Base-by-base conservation (phyloP, 352 stramenopile genomes). In the Aphanomyces stellatus region DNA sequence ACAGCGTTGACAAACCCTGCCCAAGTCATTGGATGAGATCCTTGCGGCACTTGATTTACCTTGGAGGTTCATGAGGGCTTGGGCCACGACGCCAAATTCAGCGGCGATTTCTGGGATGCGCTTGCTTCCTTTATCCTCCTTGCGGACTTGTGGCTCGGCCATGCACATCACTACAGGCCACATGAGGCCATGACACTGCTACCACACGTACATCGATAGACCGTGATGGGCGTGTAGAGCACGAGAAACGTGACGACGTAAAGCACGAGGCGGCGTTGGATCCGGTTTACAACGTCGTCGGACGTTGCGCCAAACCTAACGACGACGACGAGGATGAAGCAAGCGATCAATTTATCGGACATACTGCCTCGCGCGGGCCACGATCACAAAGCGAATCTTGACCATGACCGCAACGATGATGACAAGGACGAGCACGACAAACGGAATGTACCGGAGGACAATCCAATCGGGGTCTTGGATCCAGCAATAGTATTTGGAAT, bases 401-500 rank as follows among this genome's bases (percentile, higher is more conserved):
- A 67, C 7, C 7, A 57, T 59, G 1, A 67, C 60, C 27, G 27
- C 71, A 49, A 88, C 72, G 71, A 91, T 92, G 69, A 90, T 84
- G 31, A 88, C 68, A 42, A 88, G 76, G 71, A 88, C 78, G 55
- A 79, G 49, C 31, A 84, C 51, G 59, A 90, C 88, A 64, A 88
- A 87, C 34, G 79, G 51, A 66, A 92, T 91, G 67, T 90, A 93
- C 41, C 89, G 87, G 6, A 87, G 51, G 34, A 92, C 84, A 72
- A 90, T 85, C 65, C 78, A 74, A 22, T 74, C 65, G 27, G 83
- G 78, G 25, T 91, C 78, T 27, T 74, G 71, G 53, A 94, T 72
- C 82, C 82, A 94, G 73, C 85, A 94, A 70, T 82, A 91, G 72
- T 91, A 91, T 43, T 82, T 92, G 33, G 60, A 27, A 22, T 49